Conservation (phyloP, 495 filamentous ascomycete genomes). For the Entonaema liquescens region DNA sequence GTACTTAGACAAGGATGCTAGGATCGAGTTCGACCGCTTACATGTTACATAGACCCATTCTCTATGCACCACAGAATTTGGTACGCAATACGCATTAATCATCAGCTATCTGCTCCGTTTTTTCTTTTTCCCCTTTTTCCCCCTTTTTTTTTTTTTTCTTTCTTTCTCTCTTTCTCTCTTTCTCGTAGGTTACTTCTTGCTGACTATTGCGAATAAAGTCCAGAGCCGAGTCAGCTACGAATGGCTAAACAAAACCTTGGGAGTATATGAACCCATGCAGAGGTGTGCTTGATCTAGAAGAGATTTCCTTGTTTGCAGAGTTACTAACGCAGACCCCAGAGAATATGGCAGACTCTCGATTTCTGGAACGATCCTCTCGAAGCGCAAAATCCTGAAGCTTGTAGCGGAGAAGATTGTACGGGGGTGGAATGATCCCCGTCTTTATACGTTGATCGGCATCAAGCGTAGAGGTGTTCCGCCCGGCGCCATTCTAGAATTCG, state of each 20-base stretch:
- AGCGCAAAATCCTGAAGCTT: conserved; percentile 80
- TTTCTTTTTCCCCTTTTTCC: no score
- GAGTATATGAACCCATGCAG: conserved; percentile 87
- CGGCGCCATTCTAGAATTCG: conserved; percentile 84
- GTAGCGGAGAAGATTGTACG: conserved; percentile 77
- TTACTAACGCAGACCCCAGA: conserved; percentile 14
- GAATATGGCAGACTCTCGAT: conserved; percentile 81
- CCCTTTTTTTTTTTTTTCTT: no score
- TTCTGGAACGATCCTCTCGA: conserved; percentile 81
- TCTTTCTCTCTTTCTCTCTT: no score
- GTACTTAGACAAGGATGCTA: background rate
- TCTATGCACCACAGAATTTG: conserved; percentile 88
- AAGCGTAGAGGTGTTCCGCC: conserved; percentile 85
- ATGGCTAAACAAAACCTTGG: conserved; percentile 78
- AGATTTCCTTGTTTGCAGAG: background rate
- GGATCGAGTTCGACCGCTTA: background rate
- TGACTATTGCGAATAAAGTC: conserved; percentile 18
- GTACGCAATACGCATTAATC: no score
- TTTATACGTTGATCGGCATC: conserved; percentile 88
- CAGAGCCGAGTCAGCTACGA: conserved; percentile 76
- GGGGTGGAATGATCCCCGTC: conserved; percentile 88
- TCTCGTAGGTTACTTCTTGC: no score
- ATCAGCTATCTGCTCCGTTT: no score
- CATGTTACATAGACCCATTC: conserved; percentile 67
- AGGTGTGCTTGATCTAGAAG: conserved; percentile 42